A percentile compares a stretch with the other conserved stretches of the same genome.
Evolutionary conservation across 371 early-diverging fungal species (phyloP).

Genomic region (Mortierella sp.): DNA sequence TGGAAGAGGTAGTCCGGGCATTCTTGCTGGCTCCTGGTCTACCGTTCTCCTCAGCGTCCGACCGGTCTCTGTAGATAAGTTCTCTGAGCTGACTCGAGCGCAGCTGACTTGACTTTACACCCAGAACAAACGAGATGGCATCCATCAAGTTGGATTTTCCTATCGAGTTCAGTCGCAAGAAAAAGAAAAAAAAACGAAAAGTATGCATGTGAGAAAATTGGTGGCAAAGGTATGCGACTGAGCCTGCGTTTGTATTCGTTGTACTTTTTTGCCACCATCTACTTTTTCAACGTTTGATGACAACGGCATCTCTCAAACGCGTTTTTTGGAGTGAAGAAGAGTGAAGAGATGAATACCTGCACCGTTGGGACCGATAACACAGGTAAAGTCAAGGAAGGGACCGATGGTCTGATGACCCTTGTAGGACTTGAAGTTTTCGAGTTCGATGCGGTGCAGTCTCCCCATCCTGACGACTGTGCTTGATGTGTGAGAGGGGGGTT

Average conservation of each 20-base stretch:
- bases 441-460: conserved; percentile 89
- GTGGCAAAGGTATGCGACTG: conserved; percentile 26
- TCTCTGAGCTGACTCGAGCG: conserved; percentile 91
- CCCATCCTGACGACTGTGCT: conserved; percentile 69
- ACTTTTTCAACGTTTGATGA: background rate
- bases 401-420: conserved; percentile 94
- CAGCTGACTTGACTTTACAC: conserved; percentile 89
- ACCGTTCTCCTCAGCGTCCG: conserved; percentile 24
- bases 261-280: background rate
- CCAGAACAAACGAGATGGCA: conserved; percentile 98
- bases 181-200: background rate
- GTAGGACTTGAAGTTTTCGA: conserved; percentile 99
- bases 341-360: conserved; percentile 71
- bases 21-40: conserved; percentile 29
- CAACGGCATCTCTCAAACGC: too few relatives aligned
- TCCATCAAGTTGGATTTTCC: conserved; percentile 99
- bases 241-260: background rate
- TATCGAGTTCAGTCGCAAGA: conserved; percentile 40
- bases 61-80: conserved; percentile 87
- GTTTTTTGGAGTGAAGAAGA: background rate
- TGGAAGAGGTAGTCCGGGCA: conserved; percentile 49
- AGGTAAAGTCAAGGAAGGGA: conserved; percentile 96
- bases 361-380: conserved; percentile 99
- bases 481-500: background rate
- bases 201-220: conserved; percentile 21